Percentiles rank a stretch among this genome's conserved stretches.
Conservation (phyloP, 257 asterid genomes). For the Eustoma russellianum region DNA sequence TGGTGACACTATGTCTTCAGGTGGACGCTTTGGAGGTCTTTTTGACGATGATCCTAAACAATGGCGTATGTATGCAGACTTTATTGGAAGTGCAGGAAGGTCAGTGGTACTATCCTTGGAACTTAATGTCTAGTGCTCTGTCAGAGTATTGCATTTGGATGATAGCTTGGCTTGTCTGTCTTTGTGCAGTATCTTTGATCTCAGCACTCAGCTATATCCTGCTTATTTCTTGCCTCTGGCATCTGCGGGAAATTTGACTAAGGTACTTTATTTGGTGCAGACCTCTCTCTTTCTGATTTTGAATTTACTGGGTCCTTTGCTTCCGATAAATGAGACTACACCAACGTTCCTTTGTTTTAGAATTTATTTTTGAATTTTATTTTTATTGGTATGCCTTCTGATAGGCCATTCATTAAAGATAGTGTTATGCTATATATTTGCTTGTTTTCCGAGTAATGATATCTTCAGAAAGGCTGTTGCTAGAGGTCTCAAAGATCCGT, state of each 20-base stretch:
- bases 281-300: background rate
- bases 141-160: slow-evolving; percentile 1
- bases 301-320: background rate
- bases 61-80: slow-evolving; percentile 98
- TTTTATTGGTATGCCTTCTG: background rate
- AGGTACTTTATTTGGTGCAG: slow-evolving; percentile 34
- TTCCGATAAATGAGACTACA: background rate
- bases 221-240: slow-evolving; percentile 86
- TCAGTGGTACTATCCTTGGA: slow-evolving; percentile 7
- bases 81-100: slow-evolving; percentile 97
- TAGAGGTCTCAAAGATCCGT: slow-evolving; percentile 94
- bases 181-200: slow-evolving; percentile 88
- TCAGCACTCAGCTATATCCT: slow-evolving; percentile 76
- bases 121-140: background rate
- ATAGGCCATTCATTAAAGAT: background rate
- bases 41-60: slow-evolving; percentile 96
- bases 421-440: background rate
- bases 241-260: slow-evolving; percentile 86
- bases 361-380: background rate
- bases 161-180: slow-evolving; percentile 5
- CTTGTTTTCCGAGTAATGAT: slow-evolving; percentile 4
- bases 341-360: background rate
- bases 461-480: slow-evolving; percentile 73
- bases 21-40: slow-evolving; percentile 93
- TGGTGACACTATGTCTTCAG: slow-evolving; percentile 37